Conservation (phyloP, 495 filamentous ascomycete genomes). For the Ramalina intermedia region DNA sequence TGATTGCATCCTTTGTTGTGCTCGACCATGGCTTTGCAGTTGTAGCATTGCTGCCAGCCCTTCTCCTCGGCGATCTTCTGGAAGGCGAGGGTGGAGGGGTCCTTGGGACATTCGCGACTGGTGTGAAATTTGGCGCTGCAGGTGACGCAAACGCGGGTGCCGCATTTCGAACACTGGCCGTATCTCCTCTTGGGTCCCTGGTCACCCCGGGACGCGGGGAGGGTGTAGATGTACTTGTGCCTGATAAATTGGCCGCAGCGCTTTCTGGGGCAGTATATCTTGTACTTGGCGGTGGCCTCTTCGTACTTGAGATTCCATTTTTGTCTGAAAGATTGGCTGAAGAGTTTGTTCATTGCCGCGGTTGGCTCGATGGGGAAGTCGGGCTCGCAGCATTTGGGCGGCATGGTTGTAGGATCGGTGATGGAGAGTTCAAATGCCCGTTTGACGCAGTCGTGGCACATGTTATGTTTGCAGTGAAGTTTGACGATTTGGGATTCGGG, state of each 20-base stretch:
- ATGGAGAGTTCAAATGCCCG: constrained; percentile 58
- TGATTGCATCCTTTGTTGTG: constrained; percentile 71
- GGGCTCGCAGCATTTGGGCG: constrained; percentile 59
- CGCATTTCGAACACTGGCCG: constrained; percentile 52
- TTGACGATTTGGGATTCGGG: constrained; percentile 46
- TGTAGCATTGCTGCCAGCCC: constrained; percentile 65
- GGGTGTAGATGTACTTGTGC: constrained; percentile 45
- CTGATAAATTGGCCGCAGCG: constrained; percentile 65
- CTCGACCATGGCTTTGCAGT: constrained; percentile 63
- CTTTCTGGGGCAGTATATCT: constrained; percentile 56
- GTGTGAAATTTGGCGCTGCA: constrained; percentile 65
- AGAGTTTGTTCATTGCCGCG: constrained; percentile 53
- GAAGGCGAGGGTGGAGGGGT: constrained; percentile 50
- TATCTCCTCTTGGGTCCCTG: constrained; percentile 25
- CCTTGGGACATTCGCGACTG: constrained; percentile 51
- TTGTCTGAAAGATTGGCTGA: constrained; percentile 56
- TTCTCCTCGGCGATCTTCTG: constrained; percentile 53
- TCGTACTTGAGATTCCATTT: constrained; percentile 64
- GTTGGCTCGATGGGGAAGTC: constrained; percentile 53
- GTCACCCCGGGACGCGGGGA: constrained; percentile 23
- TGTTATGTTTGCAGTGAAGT: constrained; percentile 60
- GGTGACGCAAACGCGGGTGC: constrained; percentile 54
- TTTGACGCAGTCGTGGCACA: constrained; percentile 62
- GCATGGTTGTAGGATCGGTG: constrained; percentile 64
- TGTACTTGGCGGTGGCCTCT: constrained; percentile 58